Evolutionary conservation across 805 yeast species (phyloP).

Genomic region (Starmera amethionina): DNA sequence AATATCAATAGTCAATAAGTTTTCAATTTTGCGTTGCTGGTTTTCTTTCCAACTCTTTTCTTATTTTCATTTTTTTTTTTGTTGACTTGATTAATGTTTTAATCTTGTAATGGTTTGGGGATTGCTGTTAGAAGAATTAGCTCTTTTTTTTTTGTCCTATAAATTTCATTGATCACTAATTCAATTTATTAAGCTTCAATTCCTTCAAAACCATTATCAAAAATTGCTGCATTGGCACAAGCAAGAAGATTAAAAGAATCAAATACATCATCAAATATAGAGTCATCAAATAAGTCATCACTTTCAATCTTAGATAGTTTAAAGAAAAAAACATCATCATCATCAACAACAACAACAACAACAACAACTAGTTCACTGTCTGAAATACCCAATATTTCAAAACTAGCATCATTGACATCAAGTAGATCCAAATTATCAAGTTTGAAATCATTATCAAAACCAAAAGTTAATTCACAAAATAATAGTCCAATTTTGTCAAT

Average conservation of each 20-base stretch:
- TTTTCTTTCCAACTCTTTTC: not conserved
- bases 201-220: slow-evolving; percentile 10
- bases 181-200: not conserved
- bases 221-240: slow-evolving; percentile 15
- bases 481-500: too few species aligned
- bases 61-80: too few species aligned
- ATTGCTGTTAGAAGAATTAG: too few species aligned
- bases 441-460: too few species aligned
- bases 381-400: not conserved
- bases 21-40: slow-evolving; percentile 3
- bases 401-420: too few species aligned
- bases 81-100: not conserved
- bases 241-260: slow-evolving; percentile 6
- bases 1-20: not conserved
- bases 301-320: slow-evolving; percentile 14
- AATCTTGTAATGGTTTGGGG: too few species aligned
- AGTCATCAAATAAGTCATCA: slow-evolving; percentile 3
- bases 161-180: not conserved
- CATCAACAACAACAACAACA: not conserved
- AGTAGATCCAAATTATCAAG: too few species aligned
- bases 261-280: not conserved
- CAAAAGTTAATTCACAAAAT: too few species aligned
- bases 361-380: not conserved
- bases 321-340: not conserved
- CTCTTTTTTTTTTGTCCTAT: slow-evolving; percentile 1